Evolutionary conservation across 805 yeast genomes (phyloP), one percentile per base, ranked within the genome.

Genomic region (Lipomyces lipofer): DNA sequence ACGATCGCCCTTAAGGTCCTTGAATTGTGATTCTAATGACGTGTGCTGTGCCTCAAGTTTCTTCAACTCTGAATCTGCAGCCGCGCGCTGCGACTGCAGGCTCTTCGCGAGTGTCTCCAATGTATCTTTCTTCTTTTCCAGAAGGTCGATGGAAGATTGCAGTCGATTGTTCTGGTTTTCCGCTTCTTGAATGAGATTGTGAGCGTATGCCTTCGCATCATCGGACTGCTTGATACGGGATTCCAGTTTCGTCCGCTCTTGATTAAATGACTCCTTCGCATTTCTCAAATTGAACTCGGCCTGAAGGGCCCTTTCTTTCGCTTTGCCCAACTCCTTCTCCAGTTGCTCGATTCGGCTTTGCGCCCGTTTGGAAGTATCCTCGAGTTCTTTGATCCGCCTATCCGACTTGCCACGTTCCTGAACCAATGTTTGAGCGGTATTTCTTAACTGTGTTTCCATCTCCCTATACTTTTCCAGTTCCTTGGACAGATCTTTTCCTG

Each of bases 281-380:
- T 38, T n/a, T 24, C 45, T 51, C 52, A 44, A 25, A 25, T 42
- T 29, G n/a, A 43, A 22, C 29, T 62, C 62, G 9, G 52, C 43
- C 30, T 53, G 47, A 22, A 46, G 35, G n/a, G 50, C 43, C 7
- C 54, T 54, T 33, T 52, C 51, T 27, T 50, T 56, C 13, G 51
- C 48, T 35, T 33, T 53, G 38, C 27, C 65, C 59, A 22, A 72
- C 47, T 53, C 63, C 58, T 71, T 78, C 64, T 64, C 73, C 25
- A 76, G 57, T 9, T 67, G 67, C 1, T 66, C 67, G 15, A 70
- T 67, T 6, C 76, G 38, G 32, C 19, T 49, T 15, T 21, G 36
- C 25, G 49, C 62, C 13, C 64, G 64, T 2, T 67, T 65, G 47
- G 76, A 66, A 7, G 72, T 68, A 2, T 64, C 55, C 56, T 76